These are phyloP conservation scores for Emydomyces testavorans DNA, from an alignment of 2,329 filamentous ascomycete species.

Conservation along the genomic window DNA sequence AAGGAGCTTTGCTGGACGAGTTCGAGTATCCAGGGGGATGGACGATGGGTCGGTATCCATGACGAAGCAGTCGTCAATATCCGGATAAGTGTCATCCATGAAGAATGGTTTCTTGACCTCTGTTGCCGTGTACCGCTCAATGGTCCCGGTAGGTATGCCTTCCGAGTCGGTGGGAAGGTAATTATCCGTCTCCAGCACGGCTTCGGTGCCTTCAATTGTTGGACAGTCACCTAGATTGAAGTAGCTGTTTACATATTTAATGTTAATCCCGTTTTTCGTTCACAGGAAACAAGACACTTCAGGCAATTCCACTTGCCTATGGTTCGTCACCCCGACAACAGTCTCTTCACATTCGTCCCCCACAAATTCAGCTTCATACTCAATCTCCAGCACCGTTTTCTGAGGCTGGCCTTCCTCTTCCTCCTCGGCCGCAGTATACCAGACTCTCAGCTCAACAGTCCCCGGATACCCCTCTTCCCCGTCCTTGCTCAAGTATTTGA, in stretches of 20 bases:
- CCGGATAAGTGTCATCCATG: slow-evolving; percentile 57
- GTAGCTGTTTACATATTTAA: slow-evolving; percentile 36
- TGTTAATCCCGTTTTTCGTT: neutral
- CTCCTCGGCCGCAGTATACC: slow-evolving; percentile 66
- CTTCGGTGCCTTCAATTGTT: slow-evolving; percentile 52
- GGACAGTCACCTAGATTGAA: slow-evolving; percentile 53
- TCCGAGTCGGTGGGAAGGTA: slow-evolving; percentile 64
- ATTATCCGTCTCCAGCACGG: slow-evolving; percentile 46
- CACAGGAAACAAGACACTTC: neutral
- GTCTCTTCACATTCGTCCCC: slow-evolving; percentile 74
- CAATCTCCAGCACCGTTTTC: slow-evolving; percentile 64
- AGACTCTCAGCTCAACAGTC: slow-evolving; percentile 62
- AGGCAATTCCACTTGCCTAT: slow-evolving; percentile 49
- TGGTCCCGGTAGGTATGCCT: slow-evolving; percentile 61
- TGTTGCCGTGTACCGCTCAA: slow-evolving; percentile 53
- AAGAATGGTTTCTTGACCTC: slow-evolving; percentile 57
- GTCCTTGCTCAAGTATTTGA: slow-evolving; percentile 57
- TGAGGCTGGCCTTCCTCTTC: slow-evolving; percentile 46
- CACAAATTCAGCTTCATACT: slow-evolving; percentile 78
- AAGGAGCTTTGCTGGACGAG: slow-evolving; percentile 52
- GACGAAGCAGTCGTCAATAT: slow-evolving; percentile 86
- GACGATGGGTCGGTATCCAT: slow-evolving; percentile 50
- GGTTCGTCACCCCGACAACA: slow-evolving; percentile 85
- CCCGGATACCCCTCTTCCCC: slow-evolving; percentile 88
- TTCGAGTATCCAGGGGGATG: slow-evolving; percentile 57